Percentiles rank a stretch among this genome's conserved stretches.
phyloP scores from a whole-genome alignment of 1,139 yeast genomes.

The Zygotorulaspora mrakii region DNA sequence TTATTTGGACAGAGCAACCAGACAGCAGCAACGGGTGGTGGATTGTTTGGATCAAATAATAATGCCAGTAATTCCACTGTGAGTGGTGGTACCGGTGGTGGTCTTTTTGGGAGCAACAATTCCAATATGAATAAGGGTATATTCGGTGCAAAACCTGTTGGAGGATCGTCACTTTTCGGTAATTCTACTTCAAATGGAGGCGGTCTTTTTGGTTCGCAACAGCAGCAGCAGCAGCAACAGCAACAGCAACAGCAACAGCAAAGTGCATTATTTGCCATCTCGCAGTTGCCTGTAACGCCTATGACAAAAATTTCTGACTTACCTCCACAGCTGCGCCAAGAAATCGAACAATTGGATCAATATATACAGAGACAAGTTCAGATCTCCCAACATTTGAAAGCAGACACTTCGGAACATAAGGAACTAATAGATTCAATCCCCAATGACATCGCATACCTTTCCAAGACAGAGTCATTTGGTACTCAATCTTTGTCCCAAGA shows the following conservation, averaged over 20 bases:
- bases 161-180: conserved; percentile 37
- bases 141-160: conserved; percentile 31
- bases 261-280: conserved; percentile 32
- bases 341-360: conserved; percentile 75
- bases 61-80: conserved; percentile 18
- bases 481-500: conserved; percentile 67
- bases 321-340: conserved; percentile 69
- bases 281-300: conserved; percentile 61
- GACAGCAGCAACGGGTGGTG: conserved; percentile 1
- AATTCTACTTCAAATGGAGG: conserved; percentile 21
- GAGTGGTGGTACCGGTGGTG: conserved; percentile 35
- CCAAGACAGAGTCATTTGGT: conserved; percentile 57
- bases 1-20: conserved; percentile 28
- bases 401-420: conserved; percentile 60
- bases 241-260: conserved; percentile 37
- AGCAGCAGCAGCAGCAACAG: conserved; percentile 39
- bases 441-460: conserved; percentile 72
- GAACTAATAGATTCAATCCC: conserved; percentile 77
- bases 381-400: conserved; percentile 72
- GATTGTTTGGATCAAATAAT: conserved; percentile 17
- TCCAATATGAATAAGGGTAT: conserved; percentile 25
- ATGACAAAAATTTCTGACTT: conserved; percentile 85
- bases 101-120: conserved; percentile 38
- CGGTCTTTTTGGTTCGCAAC: conserved; percentile 33
- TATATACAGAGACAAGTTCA: conserved; percentile 82